Base-by-base conservation (phyloP, 202 grass and related monocot genomes). In the Musa balbisiana region DNA sequence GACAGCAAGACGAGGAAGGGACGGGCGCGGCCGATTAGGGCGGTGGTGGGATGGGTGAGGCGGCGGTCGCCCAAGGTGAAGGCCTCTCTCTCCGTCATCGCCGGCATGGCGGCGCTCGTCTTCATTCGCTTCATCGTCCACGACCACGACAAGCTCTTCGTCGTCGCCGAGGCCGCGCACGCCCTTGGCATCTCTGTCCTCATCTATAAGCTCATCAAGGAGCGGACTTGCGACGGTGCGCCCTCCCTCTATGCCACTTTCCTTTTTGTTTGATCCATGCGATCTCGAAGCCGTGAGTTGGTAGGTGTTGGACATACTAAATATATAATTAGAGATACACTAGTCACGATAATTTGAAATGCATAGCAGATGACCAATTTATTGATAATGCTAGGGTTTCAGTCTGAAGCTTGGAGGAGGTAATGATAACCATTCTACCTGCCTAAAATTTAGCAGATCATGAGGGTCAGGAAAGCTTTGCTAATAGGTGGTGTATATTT, bases 201-300 rank as follows among this genome's bases (percentile, higher is more conserved):
- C 68, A 71, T 71, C 17, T 71, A 71, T 20, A 71, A 71, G 68
- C 68, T 71, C 43, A 22, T 17, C 12, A 71, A 71, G 68, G 68
- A 71, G 43, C 68, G 49, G 19, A 71, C 49, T 51, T 71, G 68
- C 68, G 68, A 49, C 49, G 68, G 68, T 71, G 68, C 63, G 63
- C 13, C 23, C 3, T 19, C 11, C 16, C 22, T 69, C 67, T 17
- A 17, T 69, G 33, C 5, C 5, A 43, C 33, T 43, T 6, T 2
- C 1, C 12, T 70, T 51, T 16, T 51, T 16, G 29, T 50, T 51
- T 49, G 33, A 19, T 70, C 15, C 15, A 2, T 50, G 11, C 4
- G 16, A n/a, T 70, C 17, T 17, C 16, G 55, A 58, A 11, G 11
- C 16, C 55, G 16, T 58, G 11, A 58, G 33, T 43, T 6, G 33